These are phyloP conservation scores for Hanseniaspora singularis DNA, from an alignment of 805 yeast species.

Conservation along the genomic window DNA sequence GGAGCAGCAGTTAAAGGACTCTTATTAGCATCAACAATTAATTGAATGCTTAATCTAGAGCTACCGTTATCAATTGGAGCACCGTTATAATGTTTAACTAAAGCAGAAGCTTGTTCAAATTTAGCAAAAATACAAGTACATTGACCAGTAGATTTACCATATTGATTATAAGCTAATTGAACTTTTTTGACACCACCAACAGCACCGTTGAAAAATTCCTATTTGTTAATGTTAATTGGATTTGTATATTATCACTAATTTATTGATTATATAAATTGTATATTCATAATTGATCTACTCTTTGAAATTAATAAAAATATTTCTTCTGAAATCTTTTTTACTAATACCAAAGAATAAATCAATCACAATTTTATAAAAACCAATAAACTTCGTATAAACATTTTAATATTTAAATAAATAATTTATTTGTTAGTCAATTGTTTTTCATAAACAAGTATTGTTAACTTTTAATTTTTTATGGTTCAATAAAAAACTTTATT, in stretches of 20 bases:
- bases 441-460: no score
- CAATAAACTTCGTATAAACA: no score
- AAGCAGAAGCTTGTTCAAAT: constrained; percentile 57
- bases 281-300: no score
- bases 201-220: constrained; percentile 82
- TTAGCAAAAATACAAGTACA: constrained; percentile 73
- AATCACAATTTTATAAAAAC: no score
- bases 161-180: constrained; percentile 66
- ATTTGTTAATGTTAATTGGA: constrained; percentile 19
- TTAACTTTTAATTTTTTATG: no score
- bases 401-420: no score
- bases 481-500: no score
- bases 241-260: no score
- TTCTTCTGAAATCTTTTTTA: no score
- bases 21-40: constrained; percentile 73
- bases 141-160: constrained; percentile 83
- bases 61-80: constrained; percentile 88
- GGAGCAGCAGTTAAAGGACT: constrained; percentile 36
- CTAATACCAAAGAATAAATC: no score
- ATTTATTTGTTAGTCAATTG: not conserved
- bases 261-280: no score
- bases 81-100: constrained; percentile 76
- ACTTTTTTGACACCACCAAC: constrained; percentile 74
- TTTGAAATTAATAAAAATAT: no score
- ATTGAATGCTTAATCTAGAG: constrained; percentile 60